Evolutionary conservation across 208 protist species (phyloP), one percentile per base, ranked within the genome.

Genomic region (Trypanosoma grayi): DNA sequence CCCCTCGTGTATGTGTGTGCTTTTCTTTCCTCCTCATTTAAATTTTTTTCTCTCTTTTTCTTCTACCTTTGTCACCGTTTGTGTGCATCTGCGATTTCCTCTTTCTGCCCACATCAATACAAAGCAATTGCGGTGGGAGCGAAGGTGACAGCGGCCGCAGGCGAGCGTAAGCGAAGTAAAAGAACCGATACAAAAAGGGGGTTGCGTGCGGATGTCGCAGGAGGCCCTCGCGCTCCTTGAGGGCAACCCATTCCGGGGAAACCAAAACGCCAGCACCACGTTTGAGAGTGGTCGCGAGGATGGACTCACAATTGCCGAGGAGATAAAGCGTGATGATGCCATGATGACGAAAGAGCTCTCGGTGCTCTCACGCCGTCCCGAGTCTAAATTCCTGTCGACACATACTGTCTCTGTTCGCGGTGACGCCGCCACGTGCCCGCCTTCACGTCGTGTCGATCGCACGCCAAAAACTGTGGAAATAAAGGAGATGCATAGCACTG

Each of bases 401-500:
- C 41, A 50, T 0, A 36, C 47, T 2, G 25, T 66, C 16, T 39
- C 60, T 13, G 27, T 37, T 34, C 71, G 46, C 46, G 54, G 31
- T 33, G 33, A 45, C 28, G 20, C 41, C 1, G 25, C 50, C 16
- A 60, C 1, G 24, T 45, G 41, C 22, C 18, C 60, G 2, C 9
- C 27, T 0, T 18, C 47, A 36, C 51, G 28, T 37, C 61, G 14
- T 7, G 18, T 0, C 6, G 54, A 50, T 7, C 24, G 70, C 28
- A 36, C 18, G 18, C 45, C 27, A 2, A 20, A 44, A 2, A 70
- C 66, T 13, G 64, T 77, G 11, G 79, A 84, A 37, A 71, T 77
- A 13, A 77, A 68, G 30, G 86, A 97, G 36, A 87, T 85, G 33
- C 79, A 94, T 44, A 96, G 88, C 60, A 96, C 95, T 51, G 82